Conservation (phyloP, 1,139 yeast genomes). For the Hanseniaspora uvarum region DNA sequence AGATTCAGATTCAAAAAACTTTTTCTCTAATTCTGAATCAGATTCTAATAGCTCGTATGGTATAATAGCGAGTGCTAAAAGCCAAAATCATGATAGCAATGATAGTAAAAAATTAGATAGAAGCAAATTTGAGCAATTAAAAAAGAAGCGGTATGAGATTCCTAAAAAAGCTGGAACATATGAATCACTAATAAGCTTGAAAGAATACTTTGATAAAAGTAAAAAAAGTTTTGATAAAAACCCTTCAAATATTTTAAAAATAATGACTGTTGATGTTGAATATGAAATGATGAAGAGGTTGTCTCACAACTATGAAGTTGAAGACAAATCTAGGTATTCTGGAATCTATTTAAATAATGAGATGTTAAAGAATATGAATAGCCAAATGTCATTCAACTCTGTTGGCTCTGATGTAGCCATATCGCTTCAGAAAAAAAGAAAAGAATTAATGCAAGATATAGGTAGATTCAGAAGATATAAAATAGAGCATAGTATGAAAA, state of each 20-base stretch:
- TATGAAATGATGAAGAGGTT: background rate
- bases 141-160: background rate
- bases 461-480: constrained; percentile 5
- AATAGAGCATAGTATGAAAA: background rate
- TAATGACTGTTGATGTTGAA: background rate
- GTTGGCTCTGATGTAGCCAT: background rate
- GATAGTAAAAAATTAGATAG: background rate
- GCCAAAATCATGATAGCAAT: background rate
- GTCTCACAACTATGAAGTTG: constrained; percentile 9
- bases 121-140: background rate
- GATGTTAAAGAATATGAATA: background rate
- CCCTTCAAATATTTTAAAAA: background rate
- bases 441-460: constrained; percentile 6
- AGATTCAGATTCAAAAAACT: background rate
- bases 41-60: background rate
- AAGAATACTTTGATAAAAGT: background rate
- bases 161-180: background rate
- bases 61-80: too few relatives aligned
- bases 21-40: background rate
- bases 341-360: background rate
- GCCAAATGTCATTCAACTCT: too few relatives aligned
- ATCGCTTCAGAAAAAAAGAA: background rate
- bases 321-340: constrained; percentile 1
- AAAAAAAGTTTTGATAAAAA: background rate
- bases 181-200: background rate